Evolutionary conservation across 495 filamentous ascomycete genomes (phyloP).

Genomic region (Penicillium odoratum): DNA sequence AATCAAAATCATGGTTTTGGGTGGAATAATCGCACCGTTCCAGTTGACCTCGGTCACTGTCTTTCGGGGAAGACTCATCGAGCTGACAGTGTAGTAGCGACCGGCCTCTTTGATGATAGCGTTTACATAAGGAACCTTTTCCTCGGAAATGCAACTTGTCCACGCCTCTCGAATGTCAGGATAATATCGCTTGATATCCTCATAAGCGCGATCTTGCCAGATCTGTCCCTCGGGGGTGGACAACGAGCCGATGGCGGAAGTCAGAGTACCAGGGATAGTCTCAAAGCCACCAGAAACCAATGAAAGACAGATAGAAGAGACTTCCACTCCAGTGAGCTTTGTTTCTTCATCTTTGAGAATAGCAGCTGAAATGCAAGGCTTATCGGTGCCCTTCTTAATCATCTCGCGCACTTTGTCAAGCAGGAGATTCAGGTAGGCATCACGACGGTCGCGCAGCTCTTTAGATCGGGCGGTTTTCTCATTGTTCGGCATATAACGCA

Average conservation of each 20-base stretch:
- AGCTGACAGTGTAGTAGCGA: slow-evolving; percentile 55
- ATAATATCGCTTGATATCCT: slow-evolving; percentile 53
- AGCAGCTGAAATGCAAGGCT: slow-evolving; percentile 51
- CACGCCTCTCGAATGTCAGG: slow-evolving; percentile 50
- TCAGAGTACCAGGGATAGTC: slow-evolving; percentile 51
- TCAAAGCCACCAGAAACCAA: slow-evolving; percentile 55
- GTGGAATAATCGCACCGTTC: slow-evolving; percentile 55
- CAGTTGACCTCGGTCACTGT: slow-evolving; percentile 53
- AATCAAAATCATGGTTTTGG: slow-evolving; percentile 56
- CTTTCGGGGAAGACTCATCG: slow-evolving; percentile 55
- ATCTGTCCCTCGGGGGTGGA: slow-evolving; percentile 47
- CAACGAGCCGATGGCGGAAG: slow-evolving; percentile 48
- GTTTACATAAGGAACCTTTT: slow-evolving; percentile 50
- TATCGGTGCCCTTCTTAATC: slow-evolving; percentile 50
- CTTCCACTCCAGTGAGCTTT: slow-evolving; percentile 48
- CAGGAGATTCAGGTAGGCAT: slow-evolving; percentile 47
- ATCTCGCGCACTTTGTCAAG: slow-evolving; percentile 49
- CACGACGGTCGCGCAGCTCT: slow-evolving; percentile 44
- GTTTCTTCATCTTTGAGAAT: slow-evolving; percentile 53
- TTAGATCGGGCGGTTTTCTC: slow-evolving; percentile 48
- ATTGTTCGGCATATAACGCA: slow-evolving; percentile 50
- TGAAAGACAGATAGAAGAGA: slow-evolving; percentile 51
- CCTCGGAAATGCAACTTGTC: slow-evolving; percentile 44
- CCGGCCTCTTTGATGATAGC: slow-evolving; percentile 55
- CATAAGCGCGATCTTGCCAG: slow-evolving; percentile 53